A percentile compares a stretch with the other conserved stretches of the same genome.
Conservation (phyloP, 371 early-diverging fungal genomes). For the Syncephalastrum monosporum region DNA sequence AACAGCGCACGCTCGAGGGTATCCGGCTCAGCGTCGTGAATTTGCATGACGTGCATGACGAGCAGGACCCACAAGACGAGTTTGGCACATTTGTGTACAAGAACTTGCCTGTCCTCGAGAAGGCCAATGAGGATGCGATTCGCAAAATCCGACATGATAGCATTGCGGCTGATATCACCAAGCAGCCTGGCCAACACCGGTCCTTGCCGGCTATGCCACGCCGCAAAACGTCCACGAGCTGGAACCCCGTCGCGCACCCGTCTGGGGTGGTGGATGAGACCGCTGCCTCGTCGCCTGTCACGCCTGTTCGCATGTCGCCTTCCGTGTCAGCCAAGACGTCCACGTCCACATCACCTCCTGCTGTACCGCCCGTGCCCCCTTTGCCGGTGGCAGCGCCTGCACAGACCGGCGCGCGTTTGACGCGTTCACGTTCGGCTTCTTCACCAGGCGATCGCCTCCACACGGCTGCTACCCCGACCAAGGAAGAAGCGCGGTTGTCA, state of each 20-base stretch:
- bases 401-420: not conserved
- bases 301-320: conserved; percentile 1
- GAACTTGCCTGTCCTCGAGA: conserved; percentile 84
- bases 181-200: conserved; percentile 4
- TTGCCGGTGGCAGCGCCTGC: too few relatives aligned
- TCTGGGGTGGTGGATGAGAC: not conserved
- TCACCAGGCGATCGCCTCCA: conserved; percentile 9
- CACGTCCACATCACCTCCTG: too few relatives aligned
- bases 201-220: conserved; percentile 14
- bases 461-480: not conserved
- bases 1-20: not conserved
- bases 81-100: conserved; percentile 94
- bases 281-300: not conserved
- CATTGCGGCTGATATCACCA: conserved; percentile 25
- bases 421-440: conserved; percentile 7
- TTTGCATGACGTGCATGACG: not conserved
- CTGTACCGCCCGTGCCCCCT: too few relatives aligned
- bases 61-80: conserved; percentile 45
- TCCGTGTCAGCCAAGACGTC: conserved; percentile 4
- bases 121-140: conserved; percentile 84
- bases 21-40: not conserved
- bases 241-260: too few relatives aligned
- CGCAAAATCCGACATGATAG: conserved; percentile 60
- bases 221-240: too few relatives aligned
- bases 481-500: conserved; percentile 3